A percentile compares a stretch with the other conserved stretches of the same genome.
Conservation (phyloP, 23 red algal species). For the Gracilaria domingensis region DNA sequence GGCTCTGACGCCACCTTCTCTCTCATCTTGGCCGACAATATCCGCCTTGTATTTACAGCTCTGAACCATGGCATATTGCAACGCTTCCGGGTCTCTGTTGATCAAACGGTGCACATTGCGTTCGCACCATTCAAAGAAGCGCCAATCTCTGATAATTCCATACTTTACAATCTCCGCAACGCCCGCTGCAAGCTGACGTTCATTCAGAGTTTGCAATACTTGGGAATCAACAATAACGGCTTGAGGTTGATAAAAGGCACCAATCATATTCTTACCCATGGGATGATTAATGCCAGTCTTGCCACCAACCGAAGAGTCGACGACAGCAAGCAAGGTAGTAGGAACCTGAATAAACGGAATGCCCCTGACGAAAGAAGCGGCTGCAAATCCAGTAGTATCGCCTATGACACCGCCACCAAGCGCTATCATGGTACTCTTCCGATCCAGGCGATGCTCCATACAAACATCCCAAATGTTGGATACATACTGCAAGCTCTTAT, state of each 20-base stretch:
- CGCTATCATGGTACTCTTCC: slow-evolving; percentile 86
- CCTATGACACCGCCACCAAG: slow-evolving; percentile 94
- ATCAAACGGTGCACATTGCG: slow-evolving; percentile 73
- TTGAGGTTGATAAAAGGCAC: slow-evolving; percentile 94
- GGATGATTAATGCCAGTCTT: slow-evolving; percentile 97
- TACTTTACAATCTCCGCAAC: slow-evolving; percentile 97
- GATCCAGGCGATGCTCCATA: slow-evolving; percentile 80
- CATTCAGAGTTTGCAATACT: slow-evolving; percentile 80
- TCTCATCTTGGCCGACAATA: slow-evolving; percentile 90
- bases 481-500: slow-evolving; percentile 76
- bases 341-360: slow-evolving; percentile 92
- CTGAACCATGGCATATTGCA: slow-evolving; percentile 82
- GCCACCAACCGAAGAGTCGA: slow-evolving; percentile 93
- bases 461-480: slow-evolving; percentile 76
- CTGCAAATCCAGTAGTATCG: slow-evolving; percentile 95
- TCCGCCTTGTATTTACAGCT: slow-evolving; percentile 91
- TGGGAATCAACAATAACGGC: slow-evolving; percentile 87
- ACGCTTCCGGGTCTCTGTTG: slow-evolving; percentile 69
- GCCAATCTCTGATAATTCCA: slow-evolving; percentile 89
- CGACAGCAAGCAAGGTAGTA: slow-evolving; percentile 93
- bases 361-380: slow-evolving; percentile 85
- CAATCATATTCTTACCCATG: slow-evolving; percentile 97
- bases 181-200: slow-evolving; percentile 87
- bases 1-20: slow-evolving; percentile 86
- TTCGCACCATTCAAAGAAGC: slow-evolving; percentile 91